Evolutionary conservation across 495 filamentous ascomycete genomes (phyloP), one percentile per base, ranked within the genome.

Genomic region (Trichoderma gamsii): DNA sequence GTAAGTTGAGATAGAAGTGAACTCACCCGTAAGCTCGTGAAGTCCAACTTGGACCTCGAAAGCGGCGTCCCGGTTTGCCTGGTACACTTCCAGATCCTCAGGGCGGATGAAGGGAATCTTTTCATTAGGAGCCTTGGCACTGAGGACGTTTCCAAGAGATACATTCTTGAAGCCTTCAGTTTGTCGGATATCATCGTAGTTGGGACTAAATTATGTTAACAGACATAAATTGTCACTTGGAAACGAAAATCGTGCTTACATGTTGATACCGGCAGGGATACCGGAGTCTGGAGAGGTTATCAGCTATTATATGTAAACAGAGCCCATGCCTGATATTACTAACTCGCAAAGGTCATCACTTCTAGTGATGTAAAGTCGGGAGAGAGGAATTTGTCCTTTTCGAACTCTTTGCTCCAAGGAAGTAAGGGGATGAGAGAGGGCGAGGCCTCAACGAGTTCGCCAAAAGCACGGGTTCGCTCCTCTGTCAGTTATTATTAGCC

Each of bases 91-190:
- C 27, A 93, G 81, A 71, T 97, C 93, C 4, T 79, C 78, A 18
- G 88, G 85, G 6, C 83, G 76, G 71, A 99, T 89, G 79, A 99
- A 99, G 2, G 94, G 94, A 51, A 96, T 89, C 65, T 87, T 86
- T 78, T 99, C 94, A 72, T 95, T 87, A 0, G 93, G 92, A 1
- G 90, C 88, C 81, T 95, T 96, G 16, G 95, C 94, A 71, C 86
- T 89, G 38, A 98, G 81, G 11, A 98, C 90, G 72, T 99, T 98
- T 41, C 93, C 94, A 41, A 94, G 81, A 15, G 88, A 92, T 25
- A 99, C 95, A 69, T 99, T 99, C 81, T 99, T 99, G 86, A 99
- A 99, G n/a, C 95, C 95, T 52, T 93, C 83, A 18, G 87, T 90
- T 73, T 97, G 94, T 63, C 95, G 85, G 69, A 97, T 95, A 70